Base-by-base conservation (phyloP, 805 yeast species). In the Cyberlindnera bimundalis region DNA sequence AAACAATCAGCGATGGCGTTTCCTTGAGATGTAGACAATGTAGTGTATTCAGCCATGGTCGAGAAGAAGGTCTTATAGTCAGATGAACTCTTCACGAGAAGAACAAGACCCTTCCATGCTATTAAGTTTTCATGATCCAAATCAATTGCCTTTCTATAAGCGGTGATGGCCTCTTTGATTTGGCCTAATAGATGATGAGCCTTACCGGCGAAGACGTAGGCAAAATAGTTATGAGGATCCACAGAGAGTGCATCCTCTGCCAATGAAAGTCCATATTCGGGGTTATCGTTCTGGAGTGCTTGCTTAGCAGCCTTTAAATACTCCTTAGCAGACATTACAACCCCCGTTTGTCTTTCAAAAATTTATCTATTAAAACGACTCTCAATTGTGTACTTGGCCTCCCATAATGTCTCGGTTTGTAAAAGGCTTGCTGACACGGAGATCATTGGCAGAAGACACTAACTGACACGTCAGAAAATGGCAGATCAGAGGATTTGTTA, bases 91-190 rank as follows among this genome's bases (percentile, higher is more conserved):
- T 64, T 62, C 10, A 64, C 67, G 1, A 78, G 59, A 35, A 76
- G 72, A 43, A 79, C 62, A 44, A 81, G 68, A 1, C 98, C 98
- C 54, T 85, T 87, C 95, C 93, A 90, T 0, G 89, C 95, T 19
- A 75, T 59, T 2, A 78, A 48, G 37, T 81, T 76, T 2, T 66
- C 65, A 0, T 76, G 71, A 21, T 78, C 73, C 1, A 79, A 37
- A 6, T 58, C 51, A 3, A 77, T 71, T 0, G 89, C 89, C 16
- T 52, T 55, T 23, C 53, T 52, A 51, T 80, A 82, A 10, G 72
- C 59, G 19, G 47, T 48, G 11, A 62, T 47, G 0, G 86, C 81
- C 4, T 59, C 51, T 2, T 56, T 53, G 5, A 57, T 42, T 6
- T 73, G 61, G 12, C 66, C 58, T 39, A 71, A 51, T 8, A 73